Evolutionary conservation across 371 early-diverging fungal genomes (phyloP), one percentile per base, ranked within the genome.

Genomic region (Rhizopus microsporus): DNA sequence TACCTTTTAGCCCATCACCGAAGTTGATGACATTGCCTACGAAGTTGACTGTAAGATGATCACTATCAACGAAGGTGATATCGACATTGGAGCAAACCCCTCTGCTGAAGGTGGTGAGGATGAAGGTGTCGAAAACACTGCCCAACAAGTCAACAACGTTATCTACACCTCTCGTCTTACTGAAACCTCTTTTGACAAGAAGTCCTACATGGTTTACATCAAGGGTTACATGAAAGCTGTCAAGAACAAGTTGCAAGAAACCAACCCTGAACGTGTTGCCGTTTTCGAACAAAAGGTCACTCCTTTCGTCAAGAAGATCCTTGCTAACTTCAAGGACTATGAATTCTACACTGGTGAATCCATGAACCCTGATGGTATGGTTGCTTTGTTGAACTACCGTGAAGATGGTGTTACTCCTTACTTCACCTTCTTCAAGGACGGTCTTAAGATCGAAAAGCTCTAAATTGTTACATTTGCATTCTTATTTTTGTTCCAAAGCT

Each of bases 61-160:
- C 74, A 76, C 77, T 37, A 56, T 90, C 63, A 66, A 64, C 15
- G 84, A 74, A 30, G 94, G 80, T 60, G 87, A 93, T 58, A 78
- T 95, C 56, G 91, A 96, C 71, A 94, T 91, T 64, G 95, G 95
- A 80, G 96, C 93, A 78, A 94, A 95, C 84, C 87, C 95, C 56
- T 94, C 95, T 44, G 95, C 95, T 58, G 95, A 94, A 79, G 94
- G 82, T 63, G 88, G 63, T 56, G 87, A 72, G 34, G 78, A 73
- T 9, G 94, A 90, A 59, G 77, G 47, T 23, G 72, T 83, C 50
- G 94, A 94, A 49, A 82, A 80, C 44, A 68, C 69, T 42, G 60
- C 62, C 33, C 9, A 71, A 56, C 72, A 72, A 34, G 94, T 94
- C 77, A 96, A 92, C 90, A 89, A 96, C 80, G 88, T 96, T 42